Evolutionary conservation across 2,329 filamentous ascomycete genomes (phyloP).

Genomic region (Lasiodiplodia theobromae): DNA sequence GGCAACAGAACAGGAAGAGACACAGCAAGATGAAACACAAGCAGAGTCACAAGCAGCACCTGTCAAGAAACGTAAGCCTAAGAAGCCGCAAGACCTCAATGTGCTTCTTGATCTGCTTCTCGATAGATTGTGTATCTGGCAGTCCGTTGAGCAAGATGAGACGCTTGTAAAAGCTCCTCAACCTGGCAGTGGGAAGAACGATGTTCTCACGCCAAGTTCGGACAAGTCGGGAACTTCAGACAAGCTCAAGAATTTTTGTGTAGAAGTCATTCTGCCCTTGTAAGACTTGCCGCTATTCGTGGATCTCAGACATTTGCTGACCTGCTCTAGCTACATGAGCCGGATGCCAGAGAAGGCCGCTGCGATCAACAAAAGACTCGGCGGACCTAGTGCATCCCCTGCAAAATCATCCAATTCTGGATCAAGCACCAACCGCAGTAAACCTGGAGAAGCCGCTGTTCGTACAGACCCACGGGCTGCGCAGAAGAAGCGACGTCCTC

Average conservation of each 20-base stretch:
- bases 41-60: conserved; percentile 31
- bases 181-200: conserved; percentile 34
- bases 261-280: conserved; percentile 83
- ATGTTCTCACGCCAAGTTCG: conserved; percentile 35
- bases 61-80: conserved; percentile 53
- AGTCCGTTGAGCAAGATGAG: conserved; percentile 72
- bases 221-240: conserved; percentile 55
- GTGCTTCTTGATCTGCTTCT: conserved; percentile 75
- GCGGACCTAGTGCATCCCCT: conserved; percentile 71
- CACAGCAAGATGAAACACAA: conserved; percentile 34
- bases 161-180: conserved; percentile 41
- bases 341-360: conserved; percentile 76
- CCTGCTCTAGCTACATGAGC: conserved; percentile 69
- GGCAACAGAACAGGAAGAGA: conserved; percentile 37
- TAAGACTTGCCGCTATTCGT: conserved; percentile 50
- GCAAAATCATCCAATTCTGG: conserved; percentile 57
- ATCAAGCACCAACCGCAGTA: conserved; percentile 46
- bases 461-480: conserved; percentile 39
- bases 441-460: conserved; percentile 47
- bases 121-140: conserved; percentile 84
- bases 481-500: conserved; percentile 57
- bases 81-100: conserved; percentile 71
- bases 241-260: conserved; percentile 76
- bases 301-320: not conserved
- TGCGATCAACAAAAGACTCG: conserved; percentile 76